Percentiles rank a stretch among this genome's conserved stretches.
Conservation (phyloP, 73 alveolate genomes). For the Paraurostyla sp. region DNA sequence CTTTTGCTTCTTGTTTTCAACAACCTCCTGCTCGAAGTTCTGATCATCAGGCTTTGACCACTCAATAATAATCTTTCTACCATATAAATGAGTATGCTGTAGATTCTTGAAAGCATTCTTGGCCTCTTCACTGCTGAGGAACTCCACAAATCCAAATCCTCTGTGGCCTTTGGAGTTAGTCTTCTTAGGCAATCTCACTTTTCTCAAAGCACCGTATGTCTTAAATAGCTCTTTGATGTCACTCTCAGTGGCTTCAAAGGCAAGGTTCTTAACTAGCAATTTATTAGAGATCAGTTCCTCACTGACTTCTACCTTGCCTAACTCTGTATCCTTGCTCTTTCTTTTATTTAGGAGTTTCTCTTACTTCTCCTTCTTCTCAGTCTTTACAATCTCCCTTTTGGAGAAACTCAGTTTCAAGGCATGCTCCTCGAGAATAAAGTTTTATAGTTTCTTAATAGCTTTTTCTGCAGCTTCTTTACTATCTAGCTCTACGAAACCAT, state of each 20-base stretch:
- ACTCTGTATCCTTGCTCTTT: conserved; percentile 84
- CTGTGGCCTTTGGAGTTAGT: conserved; percentile 87
- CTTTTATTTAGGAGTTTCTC: conserved; percentile 78
- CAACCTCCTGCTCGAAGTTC: not conserved
- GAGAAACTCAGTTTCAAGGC: conserved; percentile 87
- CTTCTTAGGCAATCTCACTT: conserved; percentile 95
- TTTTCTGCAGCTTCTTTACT: conserved; percentile 88
- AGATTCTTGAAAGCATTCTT: conserved; percentile 91
- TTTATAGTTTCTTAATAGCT: conserved; percentile 92
- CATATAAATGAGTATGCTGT: conserved; percentile 96
- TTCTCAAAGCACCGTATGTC: conserved; percentile 94
- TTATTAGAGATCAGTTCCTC: conserved; percentile 82
- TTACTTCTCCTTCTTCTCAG: conserved; percentile 62
- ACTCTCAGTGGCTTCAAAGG: conserved; percentile 94
- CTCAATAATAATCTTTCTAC: conserved; percentile 95
- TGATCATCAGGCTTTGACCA: conserved; percentile 92
- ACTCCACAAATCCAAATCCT: conserved; percentile 98
- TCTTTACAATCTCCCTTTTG: conserved; percentile 62
- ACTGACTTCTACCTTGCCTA: conserved; percentile 74
- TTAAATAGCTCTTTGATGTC: conserved; percentile 93
- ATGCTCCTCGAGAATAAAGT: conserved; percentile 92
- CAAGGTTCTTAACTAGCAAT: conserved; percentile 92
- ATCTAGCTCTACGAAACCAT: conserved; percentile 96
- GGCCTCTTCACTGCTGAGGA: conserved; percentile 96
- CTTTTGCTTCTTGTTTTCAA: not conserved